Evolutionary conservation across 768 basidiomycete species (phyloP).

Genomic region (Tulasnella sp.): DNA sequence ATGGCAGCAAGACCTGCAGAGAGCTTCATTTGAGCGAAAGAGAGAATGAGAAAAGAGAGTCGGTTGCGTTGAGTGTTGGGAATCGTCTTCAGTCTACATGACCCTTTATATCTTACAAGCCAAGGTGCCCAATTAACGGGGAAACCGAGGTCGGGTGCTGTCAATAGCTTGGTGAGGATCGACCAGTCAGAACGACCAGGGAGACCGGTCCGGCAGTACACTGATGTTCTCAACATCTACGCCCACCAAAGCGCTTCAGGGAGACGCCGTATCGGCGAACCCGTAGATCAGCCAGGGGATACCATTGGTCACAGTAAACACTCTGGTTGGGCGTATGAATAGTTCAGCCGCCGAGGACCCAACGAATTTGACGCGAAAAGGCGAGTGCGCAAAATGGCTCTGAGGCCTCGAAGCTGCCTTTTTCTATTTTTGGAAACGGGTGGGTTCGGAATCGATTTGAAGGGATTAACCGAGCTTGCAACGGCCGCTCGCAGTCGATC

Average conservation of each 20-base stretch:
- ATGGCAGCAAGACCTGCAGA: slow-evolving; percentile 16
- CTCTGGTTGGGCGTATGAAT: background rate
- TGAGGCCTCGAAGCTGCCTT: too few species aligned
- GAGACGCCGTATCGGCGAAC: background rate
- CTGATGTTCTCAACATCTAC: background rate
- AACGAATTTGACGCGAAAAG: background rate
- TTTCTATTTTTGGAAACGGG: background rate
- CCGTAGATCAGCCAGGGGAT: background rate
- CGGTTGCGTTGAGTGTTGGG: background rate
- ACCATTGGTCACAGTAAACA: too few species aligned
- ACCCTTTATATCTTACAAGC: background rate
- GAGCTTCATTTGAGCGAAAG: slow-evolving; percentile 20
- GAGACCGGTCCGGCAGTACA: background rate
- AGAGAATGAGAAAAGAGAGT: background rate
- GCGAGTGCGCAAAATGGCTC: background rate
- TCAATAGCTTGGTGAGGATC: background rate
- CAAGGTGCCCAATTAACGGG: background rate
- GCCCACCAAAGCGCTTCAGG: background rate
- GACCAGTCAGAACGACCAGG: background rate
- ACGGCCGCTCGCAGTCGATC: background rate
- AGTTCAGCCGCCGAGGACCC: background rate
- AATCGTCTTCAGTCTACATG: background rate
- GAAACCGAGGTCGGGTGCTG: background rate
- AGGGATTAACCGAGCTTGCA: slow-evolving; percentile 1
- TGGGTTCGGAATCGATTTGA: background rate